Evolutionary conservation across 495 filamentous ascomycete species (phyloP).

Genomic region (Antarctomyces pellizariae): DNA sequence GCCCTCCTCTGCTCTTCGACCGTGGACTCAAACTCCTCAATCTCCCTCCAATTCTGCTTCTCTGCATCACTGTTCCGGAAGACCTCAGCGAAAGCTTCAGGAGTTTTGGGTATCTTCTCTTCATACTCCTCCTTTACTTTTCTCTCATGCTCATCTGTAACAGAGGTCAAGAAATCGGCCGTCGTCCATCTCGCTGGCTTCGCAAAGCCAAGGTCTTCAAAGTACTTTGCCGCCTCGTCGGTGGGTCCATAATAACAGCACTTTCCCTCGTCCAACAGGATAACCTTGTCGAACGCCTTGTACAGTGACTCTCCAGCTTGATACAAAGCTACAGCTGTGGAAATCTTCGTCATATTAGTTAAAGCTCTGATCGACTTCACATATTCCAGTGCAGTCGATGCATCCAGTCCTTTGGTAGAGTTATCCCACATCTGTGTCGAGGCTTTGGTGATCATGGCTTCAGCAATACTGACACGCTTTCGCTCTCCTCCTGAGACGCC

Average conservation of each 20-base stretch:
- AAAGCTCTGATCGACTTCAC: slow-evolving; percentile 41
- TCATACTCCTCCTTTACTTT: slow-evolving; percentile 36
- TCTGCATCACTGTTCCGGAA: no score
- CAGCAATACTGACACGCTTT: slow-evolving; percentile 54
- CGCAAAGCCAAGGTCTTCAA: slow-evolving; percentile 59
- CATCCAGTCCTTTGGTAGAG: slow-evolving; percentile 60
- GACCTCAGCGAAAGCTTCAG: no score
- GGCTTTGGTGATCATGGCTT: slow-evolving; percentile 36
- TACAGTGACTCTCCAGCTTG: slow-evolving; percentile 74
- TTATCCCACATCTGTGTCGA: slow-evolving; percentile 70
- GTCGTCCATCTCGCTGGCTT: slow-evolving; percentile 65
- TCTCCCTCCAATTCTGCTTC: no score
- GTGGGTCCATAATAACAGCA: slow-evolving; percentile 65
- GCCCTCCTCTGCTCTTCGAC: no score
- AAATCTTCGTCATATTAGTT: slow-evolving; percentile 40
- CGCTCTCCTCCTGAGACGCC: slow-evolving; percentile 54
- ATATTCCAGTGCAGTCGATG: slow-evolving; percentile 59
- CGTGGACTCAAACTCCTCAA: no score
- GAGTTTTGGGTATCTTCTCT: slow-evolving; percentile 36
- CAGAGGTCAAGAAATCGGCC: slow-evolving; percentile 51
- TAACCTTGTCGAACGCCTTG: slow-evolving; percentile 65
- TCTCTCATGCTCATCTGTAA: slow-evolving; percentile 51
- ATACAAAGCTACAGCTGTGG: slow-evolving; percentile 57
- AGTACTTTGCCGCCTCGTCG: slow-evolving; percentile 46
- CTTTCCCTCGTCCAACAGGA: slow-evolving; percentile 56